Conservation (phyloP, 352 stramenopile species). For the Phytophthora megakarya region DNA sequence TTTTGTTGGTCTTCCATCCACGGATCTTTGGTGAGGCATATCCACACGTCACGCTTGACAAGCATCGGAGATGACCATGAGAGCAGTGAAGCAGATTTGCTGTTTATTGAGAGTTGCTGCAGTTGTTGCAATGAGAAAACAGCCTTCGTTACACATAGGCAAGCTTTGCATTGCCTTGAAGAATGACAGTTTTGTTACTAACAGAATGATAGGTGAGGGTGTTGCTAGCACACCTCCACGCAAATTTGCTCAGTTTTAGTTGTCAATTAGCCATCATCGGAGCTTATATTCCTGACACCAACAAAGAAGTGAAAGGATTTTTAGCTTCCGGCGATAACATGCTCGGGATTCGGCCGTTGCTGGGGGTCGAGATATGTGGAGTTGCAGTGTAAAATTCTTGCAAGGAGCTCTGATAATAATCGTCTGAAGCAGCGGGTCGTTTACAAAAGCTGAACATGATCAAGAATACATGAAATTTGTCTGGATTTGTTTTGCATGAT, state of each 20-base stretch:
- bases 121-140: neutral
- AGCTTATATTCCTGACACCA: constrained; percentile 24
- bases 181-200: neutral
- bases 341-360: no score
- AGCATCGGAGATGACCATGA: constrained; percentile 19
- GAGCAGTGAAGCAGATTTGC: constrained; percentile 10
- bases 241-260: no score
- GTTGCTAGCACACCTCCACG: no score
- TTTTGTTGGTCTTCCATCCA: constrained; percentile 30
- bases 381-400: constrained; percentile 38
- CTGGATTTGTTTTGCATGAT: constrained; percentile 6
- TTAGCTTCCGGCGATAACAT: constrained; percentile 20
- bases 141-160: constrained; percentile 28
- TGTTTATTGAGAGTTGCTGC: neutral
- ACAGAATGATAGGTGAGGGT: constrained; percentile 21
- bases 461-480: constrained; percentile 24
- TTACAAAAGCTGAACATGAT: constrained; percentile 29
- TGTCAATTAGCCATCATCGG: constrained; percentile 47
- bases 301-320: constrained; percentile 3
- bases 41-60: constrained; percentile 25
- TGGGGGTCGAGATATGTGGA: no score
- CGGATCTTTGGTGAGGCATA: constrained; percentile 29
- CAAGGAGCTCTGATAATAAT: constrained; percentile 27
- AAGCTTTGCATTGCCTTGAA: neutral
- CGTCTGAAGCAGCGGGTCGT: constrained; percentile 3